A percentile compares a stretch with the other conserved stretches of the same genome.
These are phyloP conservation scores for Cordyceps tenuipes DNA, from an alignment of 2,329 filamentous ascomycete genomes.

Conservation along the genomic window DNA sequence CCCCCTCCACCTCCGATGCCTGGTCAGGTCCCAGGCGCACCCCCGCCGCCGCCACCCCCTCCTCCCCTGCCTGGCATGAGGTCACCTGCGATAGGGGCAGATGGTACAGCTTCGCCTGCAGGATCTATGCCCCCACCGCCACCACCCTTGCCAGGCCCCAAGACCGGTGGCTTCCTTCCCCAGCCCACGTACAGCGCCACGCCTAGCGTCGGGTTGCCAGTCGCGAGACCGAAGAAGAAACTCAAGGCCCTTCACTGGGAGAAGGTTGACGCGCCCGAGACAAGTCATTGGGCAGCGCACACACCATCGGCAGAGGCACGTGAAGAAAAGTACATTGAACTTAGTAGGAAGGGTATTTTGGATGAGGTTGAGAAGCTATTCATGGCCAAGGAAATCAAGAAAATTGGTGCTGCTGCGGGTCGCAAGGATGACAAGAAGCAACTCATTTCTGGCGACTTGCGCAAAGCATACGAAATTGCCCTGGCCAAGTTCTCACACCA, in stretches of 20 bases:
- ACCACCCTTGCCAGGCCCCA: conserved; percentile 57
- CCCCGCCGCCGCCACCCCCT: conserved; percentile 26
- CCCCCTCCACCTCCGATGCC: conserved; percentile 33
- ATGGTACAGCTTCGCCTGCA: conserved; percentile 30
- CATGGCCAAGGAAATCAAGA: conserved; percentile 93
- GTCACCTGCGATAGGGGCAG: conserved; percentile 29
- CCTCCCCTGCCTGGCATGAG: conserved; percentile 30
- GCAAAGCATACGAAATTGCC: conserved; percentile 79
- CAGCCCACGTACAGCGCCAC: conserved; percentile 48
- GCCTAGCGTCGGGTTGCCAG: conserved; percentile 59
- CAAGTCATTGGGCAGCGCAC: conserved; percentile 87
- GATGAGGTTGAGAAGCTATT: conserved; percentile 98
- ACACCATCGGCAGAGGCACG: conserved; percentile 78
- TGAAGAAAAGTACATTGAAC: conserved; percentile 91
- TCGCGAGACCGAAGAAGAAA: conserved; percentile 94
- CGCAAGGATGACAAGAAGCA: conserved; percentile 96
- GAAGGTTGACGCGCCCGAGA: conserved; percentile 86
- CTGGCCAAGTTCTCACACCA: conserved; percentile 86
- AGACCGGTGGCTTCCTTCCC: conserved; percentile 69
- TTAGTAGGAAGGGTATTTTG: conserved; percentile 88
- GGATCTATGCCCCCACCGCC: conserved; percentile 44
- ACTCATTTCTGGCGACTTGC: conserved; percentile 83
- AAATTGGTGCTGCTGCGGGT: conserved; percentile 59
- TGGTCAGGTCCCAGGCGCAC: conserved; percentile 20
- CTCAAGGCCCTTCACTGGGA: conserved; percentile 99